Conservation (phyloP, 306 rosid genomes). For the Quercus ilex region DNA sequence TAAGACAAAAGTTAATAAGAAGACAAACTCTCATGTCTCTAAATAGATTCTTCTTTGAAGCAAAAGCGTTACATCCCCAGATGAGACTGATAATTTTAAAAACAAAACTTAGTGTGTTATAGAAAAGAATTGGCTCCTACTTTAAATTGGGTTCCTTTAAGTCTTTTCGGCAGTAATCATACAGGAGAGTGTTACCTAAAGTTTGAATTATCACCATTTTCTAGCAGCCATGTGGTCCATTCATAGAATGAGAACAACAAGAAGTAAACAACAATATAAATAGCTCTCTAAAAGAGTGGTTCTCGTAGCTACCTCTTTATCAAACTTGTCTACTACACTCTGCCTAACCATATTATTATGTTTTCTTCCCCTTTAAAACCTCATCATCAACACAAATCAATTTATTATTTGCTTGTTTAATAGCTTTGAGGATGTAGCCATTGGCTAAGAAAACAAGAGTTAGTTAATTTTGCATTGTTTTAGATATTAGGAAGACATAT, state of each 20-base stretch:
- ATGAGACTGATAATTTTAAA: conserved; percentile 1
- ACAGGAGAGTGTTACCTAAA: no score
- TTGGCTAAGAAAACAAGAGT: conserved; percentile 21
- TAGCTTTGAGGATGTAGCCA: conserved; percentile 20
- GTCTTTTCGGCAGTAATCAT: not conserved
- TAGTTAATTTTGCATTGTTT: conserved; percentile 22
- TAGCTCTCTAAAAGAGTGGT: not conserved
- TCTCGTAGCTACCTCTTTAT: not conserved
- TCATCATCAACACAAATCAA: not conserved
- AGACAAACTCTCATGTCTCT: not conserved
- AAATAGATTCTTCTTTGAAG: conserved; percentile 1
- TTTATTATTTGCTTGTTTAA: conserved; percentile 10
- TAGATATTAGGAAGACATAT: conserved; percentile 29
- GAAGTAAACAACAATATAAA: conserved; percentile 1
- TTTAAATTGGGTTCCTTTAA: not conserved
- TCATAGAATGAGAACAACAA: not conserved
- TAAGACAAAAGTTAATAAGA: not conserved
- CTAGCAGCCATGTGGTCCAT: not conserved
- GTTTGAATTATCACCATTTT: not conserved
- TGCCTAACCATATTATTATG: not conserved
- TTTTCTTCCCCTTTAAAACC: not conserved
- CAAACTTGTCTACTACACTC: not conserved
- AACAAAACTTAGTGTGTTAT: not conserved
- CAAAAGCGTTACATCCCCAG: not conserved
- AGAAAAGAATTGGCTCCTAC: not conserved